Base-by-base conservation (phyloP, 805 yeast genomes). In the Yamadazyma sp. region DNA sequence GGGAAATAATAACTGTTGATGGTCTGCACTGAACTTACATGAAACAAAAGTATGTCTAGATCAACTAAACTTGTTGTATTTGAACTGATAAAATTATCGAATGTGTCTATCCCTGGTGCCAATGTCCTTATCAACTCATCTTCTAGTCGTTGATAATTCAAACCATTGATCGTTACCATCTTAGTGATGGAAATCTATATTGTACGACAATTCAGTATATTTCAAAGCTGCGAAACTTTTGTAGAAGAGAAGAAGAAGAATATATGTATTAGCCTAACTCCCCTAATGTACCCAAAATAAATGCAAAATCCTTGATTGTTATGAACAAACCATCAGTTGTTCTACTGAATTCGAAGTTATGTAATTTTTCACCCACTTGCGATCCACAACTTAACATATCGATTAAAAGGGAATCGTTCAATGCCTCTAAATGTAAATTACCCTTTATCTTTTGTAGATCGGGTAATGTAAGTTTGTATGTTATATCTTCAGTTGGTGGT, bases 321-420 rank as follows among this genome's bases (percentile, higher is more conserved):
- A 67, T 54, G 26, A 46, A 49, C 8, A 61, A 39, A 1, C 65
- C 67, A 8, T 37, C 36, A 29, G 52, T 50, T 8, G 49, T 38
- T 29, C 45, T 49, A 6, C 48, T 44, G 16, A 56, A 50, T 33
- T 56, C 56, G 38, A 55, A 67, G 40, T 56, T 62, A 15, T 53
- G 40, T 4, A 56, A 23, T 5, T 49, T 45, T 1, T 67, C 70
- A n/a, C n/a, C n/a, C n/a, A n/a, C n/a, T n/a, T n/a, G n/a, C 7
- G 54, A 31, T 25, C 62, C 50, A 32, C 69, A 60, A 25, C 70
- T 57, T 8, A 67, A 45, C 73, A 67, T 67, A 35, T 67, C 72
- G 5, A 67, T 67, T 23, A 67, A 49, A 5, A 64, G 44, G 6
- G 56, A 33, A 33, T 65, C 70, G 11, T 54, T 43, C 14, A 65